phyloP scores from a whole-genome alignment of 768 basidiomycete species.

The Kwoniella bestiolae region DNA sequence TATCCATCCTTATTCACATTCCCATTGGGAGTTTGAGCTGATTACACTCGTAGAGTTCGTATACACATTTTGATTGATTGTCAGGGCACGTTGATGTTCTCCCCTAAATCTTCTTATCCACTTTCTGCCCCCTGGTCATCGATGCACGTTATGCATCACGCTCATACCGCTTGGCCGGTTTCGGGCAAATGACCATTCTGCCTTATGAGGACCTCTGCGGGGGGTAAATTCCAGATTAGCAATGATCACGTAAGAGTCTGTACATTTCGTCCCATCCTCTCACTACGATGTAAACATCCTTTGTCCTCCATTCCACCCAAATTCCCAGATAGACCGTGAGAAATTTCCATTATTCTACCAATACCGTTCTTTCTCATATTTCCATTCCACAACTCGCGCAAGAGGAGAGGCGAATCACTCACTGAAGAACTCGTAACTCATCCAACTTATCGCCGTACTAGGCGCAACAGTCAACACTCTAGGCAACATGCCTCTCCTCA shows the following conservation, averaged over 20 bases:
- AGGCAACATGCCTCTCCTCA: constrained; percentile 83
- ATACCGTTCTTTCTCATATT: too few relatives aligned
- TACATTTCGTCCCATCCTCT: not conserved
- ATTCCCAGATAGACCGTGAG: not conserved
- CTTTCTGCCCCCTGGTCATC: too few relatives aligned
- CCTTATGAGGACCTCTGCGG: constrained; percentile 48
- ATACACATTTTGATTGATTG: too few relatives aligned
- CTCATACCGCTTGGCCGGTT: constrained; percentile 35
- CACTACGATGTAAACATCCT: too few relatives aligned
- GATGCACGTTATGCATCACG: too few relatives aligned
- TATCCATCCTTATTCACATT: too few relatives aligned
- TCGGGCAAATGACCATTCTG: constrained; percentile 43
- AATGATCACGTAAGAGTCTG: too few relatives aligned
- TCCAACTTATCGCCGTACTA: constrained; percentile 94
- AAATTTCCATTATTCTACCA: not conserved
- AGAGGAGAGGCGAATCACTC: constrained; percentile 59
- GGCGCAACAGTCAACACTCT: constrained; percentile 94
- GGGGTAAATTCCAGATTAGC: too few relatives aligned
- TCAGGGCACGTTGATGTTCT: too few relatives aligned
- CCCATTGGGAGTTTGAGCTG: too few relatives aligned
- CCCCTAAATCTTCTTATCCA: too few relatives aligned
- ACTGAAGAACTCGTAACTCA: constrained; percentile 99
- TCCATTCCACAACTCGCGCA: not conserved
- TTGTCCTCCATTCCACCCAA: not conserved
- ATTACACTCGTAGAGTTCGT: too few relatives aligned